These are phyloP conservation scores for Powellomyces hirtus DNA, from an alignment of 192 early-diverging fungal species.

Conservation along the genomic window DNA sequence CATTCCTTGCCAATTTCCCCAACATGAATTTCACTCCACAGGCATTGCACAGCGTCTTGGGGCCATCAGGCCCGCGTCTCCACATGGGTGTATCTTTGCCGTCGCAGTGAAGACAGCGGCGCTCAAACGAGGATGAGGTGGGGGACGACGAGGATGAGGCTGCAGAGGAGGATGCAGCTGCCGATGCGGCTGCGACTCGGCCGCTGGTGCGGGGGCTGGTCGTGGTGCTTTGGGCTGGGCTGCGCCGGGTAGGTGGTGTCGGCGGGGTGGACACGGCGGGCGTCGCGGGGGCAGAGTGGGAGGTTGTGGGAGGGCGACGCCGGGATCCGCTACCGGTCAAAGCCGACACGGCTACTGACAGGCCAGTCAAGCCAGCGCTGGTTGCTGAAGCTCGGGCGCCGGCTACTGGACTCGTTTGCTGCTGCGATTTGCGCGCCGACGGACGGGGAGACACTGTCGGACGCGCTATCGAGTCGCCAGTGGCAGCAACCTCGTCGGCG, in stretches of 20 bases:
- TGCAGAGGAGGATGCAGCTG: neutral
- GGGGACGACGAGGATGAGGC: neutral
- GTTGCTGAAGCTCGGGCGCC: no score
- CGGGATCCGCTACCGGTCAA: neutral
- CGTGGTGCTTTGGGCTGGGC: neutral
- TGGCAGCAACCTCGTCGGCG: no score
- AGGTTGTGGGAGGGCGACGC: neutral
- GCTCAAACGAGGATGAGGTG: neutral
- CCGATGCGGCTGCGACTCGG: neutral
- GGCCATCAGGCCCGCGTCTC: constrained; percentile 35
- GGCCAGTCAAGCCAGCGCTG: neutral
- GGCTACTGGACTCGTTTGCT: no score
- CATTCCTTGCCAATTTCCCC: constrained; percentile 12
- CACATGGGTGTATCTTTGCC: constrained; percentile 36
- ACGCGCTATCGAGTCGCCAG: no score
- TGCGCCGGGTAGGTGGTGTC: neutral
- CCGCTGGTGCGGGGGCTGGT: neutral
- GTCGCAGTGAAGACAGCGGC: constrained; percentile 27
- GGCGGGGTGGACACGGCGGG: neutral
- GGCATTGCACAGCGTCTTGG: constrained; percentile 34
- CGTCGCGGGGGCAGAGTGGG: constrained; percentile 10
- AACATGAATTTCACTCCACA: constrained; percentile 39
- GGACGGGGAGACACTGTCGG: no score
- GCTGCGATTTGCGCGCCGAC: no score
- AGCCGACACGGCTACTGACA: neutral